Evolutionary conservation across 176 grass and related monocot genomes (phyloP), one percentile per base, ranked within the genome.

Genomic region (Oryza brachyantha): DNA sequence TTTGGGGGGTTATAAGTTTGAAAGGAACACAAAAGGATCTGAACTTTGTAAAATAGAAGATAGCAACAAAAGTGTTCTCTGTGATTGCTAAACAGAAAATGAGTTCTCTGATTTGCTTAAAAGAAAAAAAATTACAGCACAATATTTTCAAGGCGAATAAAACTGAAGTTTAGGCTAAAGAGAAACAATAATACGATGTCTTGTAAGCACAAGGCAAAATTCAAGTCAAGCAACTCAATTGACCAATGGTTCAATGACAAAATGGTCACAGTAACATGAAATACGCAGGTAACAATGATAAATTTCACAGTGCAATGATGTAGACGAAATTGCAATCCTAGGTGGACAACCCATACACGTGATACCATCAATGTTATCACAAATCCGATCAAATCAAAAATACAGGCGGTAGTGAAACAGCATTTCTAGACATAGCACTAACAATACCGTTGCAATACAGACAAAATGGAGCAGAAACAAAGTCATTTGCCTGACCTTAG

Each of bases 401-500:
- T 26, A 14, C 6, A 27, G 13, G 12, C 12, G 5, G n/a, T n/a
- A n/a, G n/a, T n/a, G n/a, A n/a, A n/a, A n/a, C n/a, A n/a, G n/a
- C n/a, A n/a, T n/a, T n/a, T n/a, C n/a, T n/a, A n/a, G n/a, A n/a
- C n/a, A n/a, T 64, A 35, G 5, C 29, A 21, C 29, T 21, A 64
- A n/a, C n/a, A n/a, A n/a, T n/a, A n/a, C n/a, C n/a, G n/a, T n/a
- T n/a, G n/a, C n/a, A n/a, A n/a, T n/a, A n/a, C n/a, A n/a, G n/a
- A n/a, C n/a, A n/a, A n/a, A n/a, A n/a, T n/a, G n/a, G n/a, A 38
- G 54, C 10, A 67, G 0, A 26, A 32, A 32, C 31, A 32, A 16
- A 54, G 1, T 4, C 7, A 27, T 28, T 0, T 1, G 28, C 38
- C 70, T 84, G 43, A 96, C 90, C 90, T 96, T 83, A 92, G 74